Percentiles rank a stretch among this genome's conserved stretches.
Conservation (phyloP, 2,329 filamentous ascomycete species). For the Decorospora gaudefroyi region DNA sequence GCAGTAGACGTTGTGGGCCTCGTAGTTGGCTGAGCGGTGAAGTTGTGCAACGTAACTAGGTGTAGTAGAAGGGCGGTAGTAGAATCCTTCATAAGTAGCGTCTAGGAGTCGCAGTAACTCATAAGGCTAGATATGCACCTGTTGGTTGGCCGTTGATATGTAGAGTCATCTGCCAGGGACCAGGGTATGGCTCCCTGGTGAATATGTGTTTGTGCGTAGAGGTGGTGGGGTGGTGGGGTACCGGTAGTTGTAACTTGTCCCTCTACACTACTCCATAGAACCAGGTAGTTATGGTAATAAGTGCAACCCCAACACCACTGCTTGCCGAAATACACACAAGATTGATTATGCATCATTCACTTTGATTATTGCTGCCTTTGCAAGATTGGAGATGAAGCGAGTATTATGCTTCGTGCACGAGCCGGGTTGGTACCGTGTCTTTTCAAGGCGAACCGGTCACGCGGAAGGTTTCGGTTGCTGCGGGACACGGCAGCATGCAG, state of each 20-base stretch:
- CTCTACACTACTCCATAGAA: too few relatives aligned
- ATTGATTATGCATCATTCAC: too few relatives aligned
- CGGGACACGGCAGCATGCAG: constrained; percentile 15
- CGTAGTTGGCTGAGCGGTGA: constrained; percentile 18
- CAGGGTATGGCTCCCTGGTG: constrained; percentile 5
- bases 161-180: constrained; percentile 14
- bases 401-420: constrained; percentile 11
- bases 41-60: constrained; percentile 10
- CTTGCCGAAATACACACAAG: too few relatives aligned
- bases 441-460: constrained; percentile 18
- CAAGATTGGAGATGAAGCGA: not conserved
- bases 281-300: too few relatives aligned
- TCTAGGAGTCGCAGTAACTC: constrained; percentile 2
- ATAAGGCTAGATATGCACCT: constrained; percentile 6
- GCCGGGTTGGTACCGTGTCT: constrained; percentile 9
- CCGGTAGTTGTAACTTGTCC: too few relatives aligned
- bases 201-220: constrained; percentile 8
- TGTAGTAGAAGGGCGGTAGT: constrained; percentile 1
- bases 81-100: too few relatives aligned
- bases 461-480: constrained; percentile 22
- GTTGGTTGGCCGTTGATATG: constrained; percentile 7
- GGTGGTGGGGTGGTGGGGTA: constrained; percentile 14
- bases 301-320: too few relatives aligned
- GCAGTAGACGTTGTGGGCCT: constrained; percentile 1
- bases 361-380: not conserved